phyloP scores from a whole-genome alignment of 2,329 filamentous ascomycete species.

The Pyrenophora teres region DNA sequence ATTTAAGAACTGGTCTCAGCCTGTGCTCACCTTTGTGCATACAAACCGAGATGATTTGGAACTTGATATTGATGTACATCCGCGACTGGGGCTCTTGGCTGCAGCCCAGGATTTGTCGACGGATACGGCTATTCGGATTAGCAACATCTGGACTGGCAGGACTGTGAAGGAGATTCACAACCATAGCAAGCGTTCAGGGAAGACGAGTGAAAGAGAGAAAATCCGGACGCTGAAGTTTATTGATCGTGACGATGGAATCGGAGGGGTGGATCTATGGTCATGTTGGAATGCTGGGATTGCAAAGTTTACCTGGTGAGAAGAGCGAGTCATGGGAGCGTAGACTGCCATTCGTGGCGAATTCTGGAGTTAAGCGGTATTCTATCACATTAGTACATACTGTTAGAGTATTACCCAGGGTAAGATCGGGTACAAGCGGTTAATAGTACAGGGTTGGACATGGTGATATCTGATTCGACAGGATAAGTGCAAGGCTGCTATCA shows the following conservation, averaged over 20 bases:
- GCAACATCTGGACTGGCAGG: slow-evolving; percentile 42
- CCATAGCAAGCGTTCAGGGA: neutral
- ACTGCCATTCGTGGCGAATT: too few species aligned
- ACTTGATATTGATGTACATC: slow-evolving; percentile 38
- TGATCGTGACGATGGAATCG: slow-evolving; percentile 26
- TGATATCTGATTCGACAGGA: too few species aligned
- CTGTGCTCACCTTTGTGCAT: slow-evolving; percentile 35
- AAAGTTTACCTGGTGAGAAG: slow-evolving; percentile 15
- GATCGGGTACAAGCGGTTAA: too few species aligned
- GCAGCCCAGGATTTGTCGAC: slow-evolving; percentile 33
- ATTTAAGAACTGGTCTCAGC: slow-evolving; percentile 26
- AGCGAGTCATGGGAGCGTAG: neutral
- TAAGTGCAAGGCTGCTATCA: too few species aligned
- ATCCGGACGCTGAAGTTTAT: slow-evolving; percentile 39
- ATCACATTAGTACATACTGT: too few species aligned
- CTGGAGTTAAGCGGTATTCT: too few species aligned
- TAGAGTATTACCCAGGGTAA: too few species aligned
- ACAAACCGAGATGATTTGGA: slow-evolving; percentile 32
- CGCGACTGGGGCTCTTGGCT: slow-evolving; percentile 39
- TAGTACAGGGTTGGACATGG: too few species aligned
- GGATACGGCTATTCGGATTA: slow-evolving; percentile 29
- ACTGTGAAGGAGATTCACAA: slow-evolving; percentile 28
- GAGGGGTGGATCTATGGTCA: slow-evolving; percentile 29
- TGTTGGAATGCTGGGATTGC: slow-evolving; percentile 27
- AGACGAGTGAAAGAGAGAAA: neutral